phyloP scores from a whole-genome alignment of 441 rosid species.

The Populus hybrid region DNA sequence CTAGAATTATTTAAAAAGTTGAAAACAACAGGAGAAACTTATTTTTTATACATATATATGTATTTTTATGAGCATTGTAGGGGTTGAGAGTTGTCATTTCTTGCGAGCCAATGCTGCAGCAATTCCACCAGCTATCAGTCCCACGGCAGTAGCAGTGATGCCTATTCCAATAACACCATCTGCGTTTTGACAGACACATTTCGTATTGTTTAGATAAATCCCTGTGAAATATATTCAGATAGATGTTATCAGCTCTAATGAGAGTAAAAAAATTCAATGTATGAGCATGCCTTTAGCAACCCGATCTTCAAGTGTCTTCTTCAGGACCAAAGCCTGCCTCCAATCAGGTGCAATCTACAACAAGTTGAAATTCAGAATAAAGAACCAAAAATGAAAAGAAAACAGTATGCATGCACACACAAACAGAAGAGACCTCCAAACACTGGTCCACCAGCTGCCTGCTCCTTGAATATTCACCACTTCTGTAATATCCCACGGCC shows the following conservation, averaged over 20 bases:
- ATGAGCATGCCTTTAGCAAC: conserved; percentile 66
- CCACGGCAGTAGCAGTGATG: conserved; percentile 82
- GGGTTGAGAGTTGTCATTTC: conserved; percentile 38
- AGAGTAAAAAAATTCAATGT: not conserved
- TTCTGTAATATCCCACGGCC: conserved; percentile 85
- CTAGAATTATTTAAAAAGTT: not conserved
- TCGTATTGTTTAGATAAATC: not conserved
- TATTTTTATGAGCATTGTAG: not conserved
- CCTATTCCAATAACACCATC: conserved; percentile 99
- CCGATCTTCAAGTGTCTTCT: conserved; percentile 69
- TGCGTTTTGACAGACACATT: conserved; percentile 31
- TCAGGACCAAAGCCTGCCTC: conserved; percentile 84
- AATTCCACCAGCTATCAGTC: conserved; percentile 82
- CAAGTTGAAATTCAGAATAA: not conserved
- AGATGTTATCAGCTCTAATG: not conserved
- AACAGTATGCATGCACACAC: no score
- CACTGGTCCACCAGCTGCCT: conserved; percentile 73
- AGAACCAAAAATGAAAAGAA: not conserved
- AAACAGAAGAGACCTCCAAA: conserved; percentile 53
- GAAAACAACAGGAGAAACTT: not conserved
- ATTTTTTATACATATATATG: not conserved
- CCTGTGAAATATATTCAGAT: not conserved
- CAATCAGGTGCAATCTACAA: conserved; percentile 84
- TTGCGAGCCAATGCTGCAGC: conserved; percentile 85
- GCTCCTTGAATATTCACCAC: conserved; percentile 74